Conservation (phyloP, 805 yeast genomes). For the Maudiozyma pseudohumilis region DNA sequence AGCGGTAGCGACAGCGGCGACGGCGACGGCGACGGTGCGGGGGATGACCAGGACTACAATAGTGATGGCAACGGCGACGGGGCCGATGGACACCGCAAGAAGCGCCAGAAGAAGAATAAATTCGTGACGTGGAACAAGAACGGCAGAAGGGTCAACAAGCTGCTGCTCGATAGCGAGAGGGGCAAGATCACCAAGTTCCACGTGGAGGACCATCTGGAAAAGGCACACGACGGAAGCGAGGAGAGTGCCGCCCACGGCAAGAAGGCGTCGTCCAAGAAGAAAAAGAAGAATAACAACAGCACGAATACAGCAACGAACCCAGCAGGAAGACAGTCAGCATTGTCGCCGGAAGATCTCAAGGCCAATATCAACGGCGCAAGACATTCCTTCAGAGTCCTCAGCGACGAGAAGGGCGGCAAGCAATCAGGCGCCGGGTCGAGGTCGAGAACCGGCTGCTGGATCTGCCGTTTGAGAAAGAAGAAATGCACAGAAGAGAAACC, state of each 20-base stretch:
- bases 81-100: not conserved
- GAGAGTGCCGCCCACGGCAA: too few relatives aligned
- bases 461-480: conserved; percentile 63
- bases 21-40: too few relatives aligned
- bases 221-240: not conserved
- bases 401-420: not conserved
- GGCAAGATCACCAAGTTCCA: too few relatives aligned
- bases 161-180: too few relatives aligned
- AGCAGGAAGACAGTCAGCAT: not conserved
- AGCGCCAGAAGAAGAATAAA: not conserved
- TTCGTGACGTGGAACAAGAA: conserved; percentile 29
- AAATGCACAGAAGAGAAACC: conserved; percentile 64
- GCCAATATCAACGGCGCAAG: conserved; percentile 1
- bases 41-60: too few relatives aligned
- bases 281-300: too few relatives aligned
- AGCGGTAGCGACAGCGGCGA: too few relatives aligned
- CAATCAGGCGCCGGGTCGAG: conserved; percentile 25
- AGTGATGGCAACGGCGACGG: not conserved
- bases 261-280: too few relatives aligned
- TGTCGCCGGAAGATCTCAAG: not conserved
- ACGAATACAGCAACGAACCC: too few relatives aligned
- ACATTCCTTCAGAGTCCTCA: not conserved
- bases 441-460: conserved; percentile 66
- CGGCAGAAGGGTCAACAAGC: conserved; percentile 26
- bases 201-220: too few relatives aligned